These are phyloP conservation scores for Debaryomyces subglobosus DNA, from an alignment of 1,139 yeast species.

Conservation along the genomic window DNA sequence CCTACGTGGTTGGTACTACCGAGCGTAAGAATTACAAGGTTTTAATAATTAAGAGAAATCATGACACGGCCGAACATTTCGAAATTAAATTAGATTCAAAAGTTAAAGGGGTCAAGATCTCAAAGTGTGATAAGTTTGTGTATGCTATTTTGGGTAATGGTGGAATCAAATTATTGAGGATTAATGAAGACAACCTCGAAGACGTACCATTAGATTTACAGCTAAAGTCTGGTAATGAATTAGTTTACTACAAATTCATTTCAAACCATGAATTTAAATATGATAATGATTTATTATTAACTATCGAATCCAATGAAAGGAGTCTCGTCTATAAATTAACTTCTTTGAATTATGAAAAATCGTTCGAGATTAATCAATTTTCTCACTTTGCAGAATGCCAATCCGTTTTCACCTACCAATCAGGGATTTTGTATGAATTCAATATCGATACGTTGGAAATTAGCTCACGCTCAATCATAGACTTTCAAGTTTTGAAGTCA, in stretches of 20 bases:
- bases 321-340: conserved; percentile 24
- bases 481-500: conserved; percentile 24
- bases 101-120: conserved; percentile 40
- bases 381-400: conserved; percentile 11
- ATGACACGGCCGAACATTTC: conserved; percentile 19
- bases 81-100: conserved; percentile 22
- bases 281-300: conserved; percentile 28
- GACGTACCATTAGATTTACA: background rate
- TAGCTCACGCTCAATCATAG: conserved; percentile 23
- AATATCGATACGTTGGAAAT: conserved; percentile 20
- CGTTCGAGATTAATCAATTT: conserved; percentile 25
- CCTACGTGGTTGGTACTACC: conserved; percentile 46
- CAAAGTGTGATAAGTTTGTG: conserved; percentile 34
- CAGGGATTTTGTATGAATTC: conserved; percentile 32
- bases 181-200: conserved; percentile 14
- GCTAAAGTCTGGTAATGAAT: conserved; percentile 11
- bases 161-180: conserved; percentile 35
- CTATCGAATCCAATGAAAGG: conserved; percentile 20
- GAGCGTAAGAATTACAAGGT: conserved; percentile 50
- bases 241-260: conserved; percentile 29
- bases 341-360: conserved; percentile 24
- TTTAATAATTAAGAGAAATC: conserved; percentile 35
- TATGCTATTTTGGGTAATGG: conserved; percentile 50
- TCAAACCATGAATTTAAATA: conserved; percentile 14
- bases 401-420: conserved; percentile 25